Percentiles rank a stretch among this genome's conserved stretches.
These are phyloP conservation scores for Oxyria digyna DNA, from an alignment of 148 eudicot species.

Conservation along the genomic window DNA sequence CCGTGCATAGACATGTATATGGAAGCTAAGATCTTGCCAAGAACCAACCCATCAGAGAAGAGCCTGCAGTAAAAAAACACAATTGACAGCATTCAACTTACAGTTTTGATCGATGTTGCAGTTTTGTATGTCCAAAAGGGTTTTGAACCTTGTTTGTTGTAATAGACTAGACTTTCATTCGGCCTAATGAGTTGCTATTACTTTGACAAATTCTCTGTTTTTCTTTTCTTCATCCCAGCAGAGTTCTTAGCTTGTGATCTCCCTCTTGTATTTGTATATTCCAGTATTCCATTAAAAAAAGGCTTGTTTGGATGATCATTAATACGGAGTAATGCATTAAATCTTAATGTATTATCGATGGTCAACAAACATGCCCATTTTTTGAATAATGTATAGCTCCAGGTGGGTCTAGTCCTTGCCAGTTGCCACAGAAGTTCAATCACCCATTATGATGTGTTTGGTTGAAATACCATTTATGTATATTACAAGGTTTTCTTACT, in stretches of 20 bases:
- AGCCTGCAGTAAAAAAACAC: background rate
- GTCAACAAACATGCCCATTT: too few relatives aligned
- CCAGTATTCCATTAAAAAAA: too few relatives aligned
- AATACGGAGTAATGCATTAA: too few relatives aligned
- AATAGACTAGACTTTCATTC: background rate
- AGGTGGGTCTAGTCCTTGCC: too few relatives aligned
- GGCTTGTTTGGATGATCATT: too few relatives aligned
- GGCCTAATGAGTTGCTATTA: background rate
- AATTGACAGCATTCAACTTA: background rate
- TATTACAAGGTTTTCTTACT: too few relatives aligned
- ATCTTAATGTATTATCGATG: too few relatives aligned
- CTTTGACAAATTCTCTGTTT: background rate
- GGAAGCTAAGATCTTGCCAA: conserved; percentile 41
- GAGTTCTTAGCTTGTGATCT: background rate
- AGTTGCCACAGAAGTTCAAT: too few relatives aligned
- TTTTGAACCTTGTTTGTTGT: conserved; percentile 4
- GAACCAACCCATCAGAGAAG: too few relatives aligned
- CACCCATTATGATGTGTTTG: too few relatives aligned
- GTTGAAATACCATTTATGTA: too few relatives aligned
- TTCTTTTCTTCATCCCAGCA: background rate
- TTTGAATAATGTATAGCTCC: too few relatives aligned
- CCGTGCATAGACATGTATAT: conserved; percentile 81
- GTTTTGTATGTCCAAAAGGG: background rate
- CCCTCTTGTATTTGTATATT: background rate
- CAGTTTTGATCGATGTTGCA: conserved; percentile 2